A percentile compares a stretch with the other conserved stretches of the same genome.
Conservation (phyloP, 2,329 filamentous ascomycete species). For the Phoma sp. region DNA sequence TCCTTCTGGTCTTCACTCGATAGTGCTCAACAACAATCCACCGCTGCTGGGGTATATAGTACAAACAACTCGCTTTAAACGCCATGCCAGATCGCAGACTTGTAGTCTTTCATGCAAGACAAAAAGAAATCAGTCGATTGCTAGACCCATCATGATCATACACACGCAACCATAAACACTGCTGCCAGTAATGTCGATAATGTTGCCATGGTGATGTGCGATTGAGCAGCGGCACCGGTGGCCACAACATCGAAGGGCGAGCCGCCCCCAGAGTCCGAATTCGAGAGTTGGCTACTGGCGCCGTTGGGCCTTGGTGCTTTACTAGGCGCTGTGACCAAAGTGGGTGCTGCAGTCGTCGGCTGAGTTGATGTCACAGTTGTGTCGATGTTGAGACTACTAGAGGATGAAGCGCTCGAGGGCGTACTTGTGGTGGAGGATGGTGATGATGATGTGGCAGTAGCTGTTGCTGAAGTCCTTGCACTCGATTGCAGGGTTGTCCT, state of each 20-base stretch:
- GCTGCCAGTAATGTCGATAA: background rate
- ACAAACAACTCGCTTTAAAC: constrained; percentile 27
- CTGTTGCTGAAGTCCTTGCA: constrained; percentile 10
- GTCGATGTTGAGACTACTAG: constrained; percentile 21
- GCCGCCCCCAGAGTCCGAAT: constrained; percentile 50
- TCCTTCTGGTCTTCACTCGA: background rate
- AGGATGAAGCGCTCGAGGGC: constrained; percentile 12
- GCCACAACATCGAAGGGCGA: constrained; percentile 52
- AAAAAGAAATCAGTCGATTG: background rate
- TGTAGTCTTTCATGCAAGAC: constrained; percentile 4
- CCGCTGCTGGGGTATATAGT: constrained; percentile 36
- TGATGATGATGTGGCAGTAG: constrained; percentile 7
- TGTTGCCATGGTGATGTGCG: background rate
- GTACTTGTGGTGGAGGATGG: background rate
- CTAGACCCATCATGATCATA: background rate
- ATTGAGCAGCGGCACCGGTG: constrained; percentile 24
- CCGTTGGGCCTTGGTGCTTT: constrained; percentile 15
- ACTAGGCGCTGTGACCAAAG: constrained; percentile 7
- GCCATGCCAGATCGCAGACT: constrained; percentile 13
- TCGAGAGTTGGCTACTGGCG: constrained; percentile 42
- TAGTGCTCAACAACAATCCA: background rate
- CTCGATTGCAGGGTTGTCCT: constrained; percentile 18
- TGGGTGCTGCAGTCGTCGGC: constrained; percentile 2
- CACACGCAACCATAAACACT: background rate
- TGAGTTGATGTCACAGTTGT: constrained; percentile 21